phyloP scores from a whole-genome alignment of 1,139 yeast genomes.

The Magnusiomyces starmeri region DNA sequence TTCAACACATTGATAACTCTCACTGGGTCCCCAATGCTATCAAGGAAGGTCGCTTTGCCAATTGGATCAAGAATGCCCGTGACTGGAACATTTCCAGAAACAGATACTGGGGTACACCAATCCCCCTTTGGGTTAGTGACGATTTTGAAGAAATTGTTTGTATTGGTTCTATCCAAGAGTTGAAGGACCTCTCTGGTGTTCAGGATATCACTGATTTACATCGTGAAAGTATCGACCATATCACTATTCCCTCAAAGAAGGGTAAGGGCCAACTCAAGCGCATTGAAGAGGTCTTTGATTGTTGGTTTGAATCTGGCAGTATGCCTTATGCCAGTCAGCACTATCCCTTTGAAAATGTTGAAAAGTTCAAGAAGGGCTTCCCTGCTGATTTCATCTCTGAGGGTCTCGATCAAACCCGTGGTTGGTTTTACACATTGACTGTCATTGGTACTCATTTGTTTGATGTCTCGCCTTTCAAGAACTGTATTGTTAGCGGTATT shows the following conservation, averaged over 20 bases:
- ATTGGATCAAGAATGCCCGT: conserved; percentile 97
- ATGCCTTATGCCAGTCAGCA: conserved; percentile 98
- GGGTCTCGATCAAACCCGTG: conserved; percentile 99
- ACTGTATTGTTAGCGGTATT: conserved; percentile 93
- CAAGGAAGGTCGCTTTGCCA: conserved; percentile 90
- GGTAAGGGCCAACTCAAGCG: conserved; percentile 87
- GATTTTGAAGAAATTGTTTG: conserved; percentile 90
- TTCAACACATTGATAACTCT: conserved; percentile 75
- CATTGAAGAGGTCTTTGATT: conserved; percentile 96
- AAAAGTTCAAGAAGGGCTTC: conserved; percentile 61
- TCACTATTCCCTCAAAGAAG: conserved; percentile 86
- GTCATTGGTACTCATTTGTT: conserved; percentile 94
- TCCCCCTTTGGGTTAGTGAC: conserved; percentile 95
- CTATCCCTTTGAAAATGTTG: conserved; percentile 86
- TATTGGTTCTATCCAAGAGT: conserved; percentile 83
- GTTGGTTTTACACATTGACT: conserved; percentile 97
- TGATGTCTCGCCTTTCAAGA: conserved; percentile 86
- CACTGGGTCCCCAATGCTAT: conserved; percentile 91
- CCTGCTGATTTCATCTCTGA: conserved; percentile 98
- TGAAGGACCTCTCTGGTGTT: conserved; percentile 76
- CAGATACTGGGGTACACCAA: conserved; percentile 99
- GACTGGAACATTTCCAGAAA: conserved; percentile 99
- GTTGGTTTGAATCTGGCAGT: conserved; percentile 99
- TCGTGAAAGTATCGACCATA: conserved; percentile 83
- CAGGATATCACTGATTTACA: conserved; percentile 79